Conservation (phyloP, 495 filamentous ascomycete genomes). For the Bacidia gigantensis region DNA sequence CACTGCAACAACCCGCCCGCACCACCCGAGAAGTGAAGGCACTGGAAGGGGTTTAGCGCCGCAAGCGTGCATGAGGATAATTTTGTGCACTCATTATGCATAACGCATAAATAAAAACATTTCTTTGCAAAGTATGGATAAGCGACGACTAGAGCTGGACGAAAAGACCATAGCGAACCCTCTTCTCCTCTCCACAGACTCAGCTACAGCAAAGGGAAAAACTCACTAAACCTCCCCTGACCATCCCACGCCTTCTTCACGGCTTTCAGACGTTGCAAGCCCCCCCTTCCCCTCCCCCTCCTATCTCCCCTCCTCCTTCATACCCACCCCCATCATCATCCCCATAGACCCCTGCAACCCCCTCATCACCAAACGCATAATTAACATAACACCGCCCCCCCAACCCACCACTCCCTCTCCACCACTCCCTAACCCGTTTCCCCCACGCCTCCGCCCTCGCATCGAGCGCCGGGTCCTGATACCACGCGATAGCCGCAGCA, state of each 20-base stretch:
- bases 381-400: background rate
- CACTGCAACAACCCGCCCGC: too few species aligned
- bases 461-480: background rate
- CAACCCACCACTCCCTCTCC: background rate
- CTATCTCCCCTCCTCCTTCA: background rate
- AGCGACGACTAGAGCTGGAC: too few species aligned
- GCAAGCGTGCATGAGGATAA: too few species aligned
- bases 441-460: background rate
- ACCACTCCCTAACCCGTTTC: background rate
- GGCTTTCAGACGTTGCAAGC: constrained; percentile 4
- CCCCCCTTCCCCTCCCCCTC: background rate
- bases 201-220: background rate
- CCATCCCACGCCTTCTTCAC: background rate
- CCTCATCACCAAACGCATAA: background rate
- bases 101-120: too few species aligned
- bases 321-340: background rate
- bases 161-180: too few species aligned
- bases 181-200: background rate
- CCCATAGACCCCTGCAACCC: background rate
- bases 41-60: too few species aligned
- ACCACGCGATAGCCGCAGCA: background rate
- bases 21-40: too few species aligned
- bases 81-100: too few species aligned
- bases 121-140: too few species aligned
- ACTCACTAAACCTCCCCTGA: background rate